A percentile compares a stretch with the other conserved stretches of the same genome.
phyloP scores from a whole-genome alignment of 2,329 filamentous ascomycete genomes.

The Sporothrix dimorphospora region DNA sequence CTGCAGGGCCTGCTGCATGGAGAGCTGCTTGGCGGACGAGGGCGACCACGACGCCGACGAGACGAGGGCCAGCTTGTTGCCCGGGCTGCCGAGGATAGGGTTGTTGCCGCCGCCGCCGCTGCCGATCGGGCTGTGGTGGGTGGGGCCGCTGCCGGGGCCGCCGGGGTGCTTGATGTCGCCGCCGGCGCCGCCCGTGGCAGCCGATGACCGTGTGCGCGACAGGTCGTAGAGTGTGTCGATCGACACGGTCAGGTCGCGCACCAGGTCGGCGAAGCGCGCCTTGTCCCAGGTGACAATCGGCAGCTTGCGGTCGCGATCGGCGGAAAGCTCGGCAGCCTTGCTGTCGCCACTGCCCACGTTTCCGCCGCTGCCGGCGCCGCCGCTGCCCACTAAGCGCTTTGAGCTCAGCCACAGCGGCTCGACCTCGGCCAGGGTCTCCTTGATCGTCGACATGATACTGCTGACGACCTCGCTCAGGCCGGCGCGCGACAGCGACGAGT shows the following conservation, averaged over 20 bases:
- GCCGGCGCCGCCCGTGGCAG: conserved; percentile 38
- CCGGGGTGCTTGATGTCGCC: not conserved
- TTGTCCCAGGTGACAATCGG: conserved; percentile 68
- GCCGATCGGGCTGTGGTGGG: conserved; percentile 30
- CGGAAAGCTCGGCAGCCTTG: conserved; percentile 16
- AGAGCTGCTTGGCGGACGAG: conserved; percentile 36
- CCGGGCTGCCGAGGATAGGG: conserved; percentile 15
- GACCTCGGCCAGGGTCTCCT: conserved; percentile 76
- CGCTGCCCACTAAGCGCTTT: conserved; percentile 46
- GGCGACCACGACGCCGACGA: conserved; percentile 13
- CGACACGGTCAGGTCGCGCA: conserved; percentile 73
- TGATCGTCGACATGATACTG: conserved; percentile 79
- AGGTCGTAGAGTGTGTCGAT: conserved; percentile 81
- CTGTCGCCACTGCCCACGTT: conserved; percentile 3
- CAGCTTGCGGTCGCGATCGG: conserved; percentile 45
- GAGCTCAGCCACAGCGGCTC: conserved; percentile 71
- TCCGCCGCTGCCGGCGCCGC: not conserved
- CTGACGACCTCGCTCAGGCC: conserved; percentile 76
- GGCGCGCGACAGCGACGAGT: conserved; percentile 70
- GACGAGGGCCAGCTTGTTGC: conserved; percentile 39
- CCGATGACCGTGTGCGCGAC: conserved; percentile 64
- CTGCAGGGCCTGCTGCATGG: conserved; percentile 17
- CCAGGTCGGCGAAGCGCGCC: conserved; percentile 72
- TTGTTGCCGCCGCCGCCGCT: not conserved
- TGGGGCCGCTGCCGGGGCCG: conserved; percentile 33